These are phyloP conservation scores for Sordariomycetes sp. DNA, from an alignment of 2,329 filamentous ascomycete species.

Conservation along the genomic window DNA sequence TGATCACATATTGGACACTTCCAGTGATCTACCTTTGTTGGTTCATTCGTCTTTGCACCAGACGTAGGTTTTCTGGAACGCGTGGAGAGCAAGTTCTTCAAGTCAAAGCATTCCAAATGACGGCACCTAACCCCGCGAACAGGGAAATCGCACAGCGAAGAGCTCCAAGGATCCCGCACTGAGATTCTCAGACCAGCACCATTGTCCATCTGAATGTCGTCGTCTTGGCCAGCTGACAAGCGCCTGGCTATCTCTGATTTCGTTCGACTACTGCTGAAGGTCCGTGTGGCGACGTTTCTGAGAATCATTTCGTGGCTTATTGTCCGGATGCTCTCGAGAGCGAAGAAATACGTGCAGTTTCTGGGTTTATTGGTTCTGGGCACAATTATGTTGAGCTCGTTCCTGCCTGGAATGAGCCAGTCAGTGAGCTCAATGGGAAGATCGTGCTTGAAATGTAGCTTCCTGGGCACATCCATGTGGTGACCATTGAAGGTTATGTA, in stretches of 20 bases:
- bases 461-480: slow-evolving; percentile 51
- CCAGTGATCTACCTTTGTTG: slow-evolving; percentile 62
- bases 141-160: slow-evolving; percentile 57
- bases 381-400: slow-evolving; percentile 48
- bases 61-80: slow-evolving; percentile 37
- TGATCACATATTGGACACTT: slow-evolving; percentile 73
- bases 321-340: slow-evolving; percentile 60
- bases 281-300: slow-evolving; percentile 23
- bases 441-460: slow-evolving; percentile 66
- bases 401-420: slow-evolving; percentile 46
- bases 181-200: slow-evolving; percentile 46
- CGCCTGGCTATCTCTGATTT: slow-evolving; percentile 45
- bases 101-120: slow-evolving; percentile 85
- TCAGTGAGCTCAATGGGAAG: slow-evolving; percentile 67
- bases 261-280: slow-evolving; percentile 34
- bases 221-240: slow-evolving; percentile 28
- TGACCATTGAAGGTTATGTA: slow-evolving; percentile 59
- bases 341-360: slow-evolving; percentile 47
- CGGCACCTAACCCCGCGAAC: slow-evolving; percentile 61
- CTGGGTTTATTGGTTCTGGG: slow-evolving; percentile 11
- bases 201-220: no score
- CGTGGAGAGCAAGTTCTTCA: slow-evolving; percentile 69
- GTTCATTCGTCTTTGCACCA: slow-evolving; percentile 26
- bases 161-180: slow-evolving; percentile 59
- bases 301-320: slow-evolving; percentile 34